These are phyloP conservation scores for Sugiyamaella castrensis DNA, from an alignment of 1,139 yeast species.

Conservation along the genomic window DNA sequence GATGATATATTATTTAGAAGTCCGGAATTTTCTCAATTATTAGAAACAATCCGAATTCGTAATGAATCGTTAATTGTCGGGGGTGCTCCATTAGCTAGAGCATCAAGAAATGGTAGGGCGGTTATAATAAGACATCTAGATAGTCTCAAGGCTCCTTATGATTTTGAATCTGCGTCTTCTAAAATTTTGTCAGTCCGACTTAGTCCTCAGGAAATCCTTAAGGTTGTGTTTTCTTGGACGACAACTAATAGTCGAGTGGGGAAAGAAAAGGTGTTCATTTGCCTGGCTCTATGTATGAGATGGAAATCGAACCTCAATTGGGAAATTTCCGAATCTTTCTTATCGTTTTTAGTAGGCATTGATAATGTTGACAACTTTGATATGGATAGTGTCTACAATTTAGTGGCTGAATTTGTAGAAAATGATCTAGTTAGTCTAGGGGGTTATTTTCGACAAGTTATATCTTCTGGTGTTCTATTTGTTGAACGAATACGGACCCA, in stretches of 20 bases:
- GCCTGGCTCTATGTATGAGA: slow-evolving; percentile 26
- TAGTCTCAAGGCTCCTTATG: slow-evolving; percentile 23
- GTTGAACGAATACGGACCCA: slow-evolving; percentile 29
- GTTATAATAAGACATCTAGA: slow-evolving; percentile 26
- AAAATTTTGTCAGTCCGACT: slow-evolving; percentile 23
- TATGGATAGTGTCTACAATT: slow-evolving; percentile 44
- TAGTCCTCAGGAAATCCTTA: slow-evolving; percentile 24
- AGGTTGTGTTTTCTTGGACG: slow-evolving; percentile 34
- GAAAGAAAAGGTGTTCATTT: slow-evolving; percentile 28
- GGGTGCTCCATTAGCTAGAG: slow-evolving; percentile 25
- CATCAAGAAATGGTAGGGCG: slow-evolving; percentile 22
- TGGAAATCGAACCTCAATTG: slow-evolving; percentile 24
- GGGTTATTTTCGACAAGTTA: slow-evolving; percentile 69
- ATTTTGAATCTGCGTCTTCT: slow-evolving; percentile 23
- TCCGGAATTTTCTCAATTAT: slow-evolving; percentile 30
- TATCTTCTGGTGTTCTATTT: slow-evolving; percentile 80
- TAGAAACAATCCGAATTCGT: slow-evolving; percentile 33
- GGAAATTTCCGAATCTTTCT: slow-evolving; percentile 31
- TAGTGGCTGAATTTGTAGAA: slow-evolving; percentile 55
- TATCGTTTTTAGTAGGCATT: slow-evolving; percentile 32
- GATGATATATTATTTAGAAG: slow-evolving; percentile 2
- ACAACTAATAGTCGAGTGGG: slow-evolving; percentile 26
- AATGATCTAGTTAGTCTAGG: slow-evolving; percentile 54
- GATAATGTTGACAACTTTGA: slow-evolving; percentile 26
- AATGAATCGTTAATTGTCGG: slow-evolving; percentile 33